Conservation (phyloP, 2,329 filamentous ascomycete genomes). For the Trichoderma brevicompactum region DNA sequence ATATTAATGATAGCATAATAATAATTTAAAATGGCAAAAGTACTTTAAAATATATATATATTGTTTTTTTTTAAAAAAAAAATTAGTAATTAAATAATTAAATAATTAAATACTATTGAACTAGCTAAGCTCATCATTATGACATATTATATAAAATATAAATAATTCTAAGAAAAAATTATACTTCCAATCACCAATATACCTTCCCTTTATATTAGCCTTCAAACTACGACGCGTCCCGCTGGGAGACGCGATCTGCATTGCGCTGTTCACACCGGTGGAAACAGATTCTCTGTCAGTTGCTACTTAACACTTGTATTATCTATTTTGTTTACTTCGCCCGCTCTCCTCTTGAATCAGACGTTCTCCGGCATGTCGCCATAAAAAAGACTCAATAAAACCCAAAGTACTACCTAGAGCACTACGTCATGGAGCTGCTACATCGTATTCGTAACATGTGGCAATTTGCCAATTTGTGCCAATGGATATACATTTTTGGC, state of each 20-base stretch:
- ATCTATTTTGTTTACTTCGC: not conserved
- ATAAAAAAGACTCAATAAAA: not conserved
- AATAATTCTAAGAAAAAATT: not conserved
- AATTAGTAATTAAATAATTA: not conserved
- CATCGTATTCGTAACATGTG: conserved; percentile 80
- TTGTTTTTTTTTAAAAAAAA: not conserved
- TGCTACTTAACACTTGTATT: not conserved
- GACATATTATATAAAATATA: no score
- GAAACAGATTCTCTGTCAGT: not conserved
- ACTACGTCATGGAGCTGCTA: conserved; percentile 36
- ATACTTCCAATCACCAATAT: not conserved
- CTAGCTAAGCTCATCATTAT: no score
- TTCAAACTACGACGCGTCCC: conserved; percentile 1
- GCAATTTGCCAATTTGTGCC: conserved; percentile 92
- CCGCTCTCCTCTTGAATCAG: not conserved
- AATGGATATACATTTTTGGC: conserved; percentile 93
- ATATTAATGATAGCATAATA: no score
- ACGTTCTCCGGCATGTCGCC: not conserved
- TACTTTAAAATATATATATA: not conserved
- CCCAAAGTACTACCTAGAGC: conserved; percentile 35
- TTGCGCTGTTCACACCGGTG: not conserved
- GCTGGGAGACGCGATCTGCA: conserved; percentile 6
- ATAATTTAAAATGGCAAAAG: not conserved
- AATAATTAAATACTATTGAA: not conserved
- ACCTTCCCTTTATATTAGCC: not conserved